Evolutionary conservation across 208 protist genomes (phyloP).

Genomic region (Phytomonas francai): DNA sequence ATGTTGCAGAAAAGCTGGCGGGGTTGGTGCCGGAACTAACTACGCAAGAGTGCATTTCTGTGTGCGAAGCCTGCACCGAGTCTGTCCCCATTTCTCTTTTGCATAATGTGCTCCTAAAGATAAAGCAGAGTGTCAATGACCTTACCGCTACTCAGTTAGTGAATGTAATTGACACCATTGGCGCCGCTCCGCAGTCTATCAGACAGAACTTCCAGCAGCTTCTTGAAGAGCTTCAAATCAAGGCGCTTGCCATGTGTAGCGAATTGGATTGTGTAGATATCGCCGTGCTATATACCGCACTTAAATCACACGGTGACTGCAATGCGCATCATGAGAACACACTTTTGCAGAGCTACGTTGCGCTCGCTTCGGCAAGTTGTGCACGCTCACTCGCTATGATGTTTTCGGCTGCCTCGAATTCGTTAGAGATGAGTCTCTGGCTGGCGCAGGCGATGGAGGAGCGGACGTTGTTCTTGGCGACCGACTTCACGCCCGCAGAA

Average conservation of each 20-base stretch:
- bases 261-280: slow-evolving; percentile 57
- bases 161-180: slow-evolving; percentile 53
- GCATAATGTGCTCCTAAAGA: slow-evolving; percentile 32
- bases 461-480: slow-evolving; percentile 65
- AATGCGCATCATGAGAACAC: slow-evolving; percentile 16
- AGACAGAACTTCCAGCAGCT: slow-evolving; percentile 12
- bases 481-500: slow-evolving; percentile 72
- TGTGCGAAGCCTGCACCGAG: slow-evolving; percentile 40
- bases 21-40: slow-evolving; percentile 52
- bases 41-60: slow-evolving; percentile 60
- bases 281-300: slow-evolving; percentile 54
- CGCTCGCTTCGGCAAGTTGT: slow-evolving; percentile 26
- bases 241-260: slow-evolving; percentile 17
- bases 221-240: slow-evolving; percentile 18
- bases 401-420: slow-evolving; percentile 35
- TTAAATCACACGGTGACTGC: slow-evolving; percentile 19
- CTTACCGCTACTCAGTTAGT: slow-evolving; percentile 41
- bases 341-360: slow-evolving; percentile 31
- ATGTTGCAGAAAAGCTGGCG: slow-evolving; percentile 37
- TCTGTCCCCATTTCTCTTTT: slow-evolving; percentile 35
- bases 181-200: slow-evolving; percentile 18
- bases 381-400: slow-evolving; percentile 65
- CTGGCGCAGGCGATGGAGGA: slow-evolving; percentile 49
- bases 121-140: slow-evolving; percentile 24
- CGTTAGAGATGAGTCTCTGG: slow-evolving; percentile 18